Evolutionary conservation across 176 grass and related monocot species (phyloP), one percentile per base, ranked within the genome.

Genomic region (Phoenix roebelenii): DNA sequence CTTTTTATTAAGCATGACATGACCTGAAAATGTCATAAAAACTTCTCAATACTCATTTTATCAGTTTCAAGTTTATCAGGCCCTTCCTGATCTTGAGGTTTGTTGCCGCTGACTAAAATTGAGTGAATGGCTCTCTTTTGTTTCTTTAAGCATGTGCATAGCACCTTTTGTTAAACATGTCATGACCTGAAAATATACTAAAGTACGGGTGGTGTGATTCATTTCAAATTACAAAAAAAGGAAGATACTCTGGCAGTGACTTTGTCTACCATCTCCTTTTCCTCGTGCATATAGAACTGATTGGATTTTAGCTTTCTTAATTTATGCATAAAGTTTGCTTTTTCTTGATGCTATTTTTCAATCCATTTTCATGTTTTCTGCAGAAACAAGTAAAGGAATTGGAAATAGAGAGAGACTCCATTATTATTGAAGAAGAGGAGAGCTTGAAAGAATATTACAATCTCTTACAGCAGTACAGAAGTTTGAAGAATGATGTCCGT

Each of bases 401-500:
- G 72, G 84, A 97, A 88, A 56, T 68, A 53, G 87, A 97, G 49
- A 90, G 70, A 79, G 80, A 82, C 72, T 97, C 87, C 19, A 88
- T 97, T 66, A 69, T 91, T 68, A 97, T 97, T 77, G 92, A 97
- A 70, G 87, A 96, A 58, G 87, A 91, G 75, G 87, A 88, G 72
- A 88, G 78, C 52, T 71, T 97, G 60, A 79, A 88, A 70, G 84
- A 87, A 52, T 97, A 91, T 63, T 97, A 91, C 60, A 70, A 91
- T 74, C 83, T 97, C 14, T 74, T 97, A 18, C 77, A 91, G 75
- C 92, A 97, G 68, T 75, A 83, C 70, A 85, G 55, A 77, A 83
- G 62, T 65, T 64, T 97, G 63, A 97, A 91, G 72, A 78, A 72
- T 52, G 87, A 97, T 77, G 80, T 82, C 56, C 80, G 52, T 63